Percentiles rank a stretch among this genome's conserved stretches.
Conservation (phyloP, 2,329 filamentous ascomycete genomes). For the Tolypocladium nubicola region DNA sequence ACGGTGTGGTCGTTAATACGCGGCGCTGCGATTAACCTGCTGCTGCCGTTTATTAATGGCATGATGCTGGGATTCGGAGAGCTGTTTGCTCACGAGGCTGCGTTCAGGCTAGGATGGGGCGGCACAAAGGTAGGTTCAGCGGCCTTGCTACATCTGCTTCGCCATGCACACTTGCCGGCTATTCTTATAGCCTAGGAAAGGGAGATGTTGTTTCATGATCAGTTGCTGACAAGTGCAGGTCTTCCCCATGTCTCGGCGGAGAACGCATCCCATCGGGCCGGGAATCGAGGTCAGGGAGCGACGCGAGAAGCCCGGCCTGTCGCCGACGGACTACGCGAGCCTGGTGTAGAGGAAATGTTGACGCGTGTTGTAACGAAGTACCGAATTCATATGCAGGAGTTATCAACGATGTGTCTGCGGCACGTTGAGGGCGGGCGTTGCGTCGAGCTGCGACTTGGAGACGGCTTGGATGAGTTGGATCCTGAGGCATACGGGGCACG, state of each 20-base stretch:
- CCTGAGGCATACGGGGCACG: not conserved
- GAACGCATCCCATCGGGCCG: constrained; percentile 60
- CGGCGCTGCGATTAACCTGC: constrained; percentile 88
- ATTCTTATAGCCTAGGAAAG: not conserved
- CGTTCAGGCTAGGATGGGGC: constrained; percentile 86
- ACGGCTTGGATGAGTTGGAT: not conserved
- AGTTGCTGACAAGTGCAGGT: constrained; percentile 28
- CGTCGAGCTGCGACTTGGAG: not conserved
- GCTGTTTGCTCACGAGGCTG: constrained; percentile 90
- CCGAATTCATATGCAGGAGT: not conserved
- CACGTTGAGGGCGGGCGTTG: not conserved
- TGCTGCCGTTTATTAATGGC: constrained; percentile 92
- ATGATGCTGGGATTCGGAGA: constrained; percentile 98
- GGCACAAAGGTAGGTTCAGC: constrained; percentile 67
- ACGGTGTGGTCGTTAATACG: constrained; percentile 78
- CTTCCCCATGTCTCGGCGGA: constrained; percentile 49
- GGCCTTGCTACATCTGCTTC: not conserved
- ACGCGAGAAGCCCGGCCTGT: constrained; percentile 43
- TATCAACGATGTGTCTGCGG: not conserved
- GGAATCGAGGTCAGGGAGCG: constrained; percentile 72
- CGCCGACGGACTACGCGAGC: constrained; percentile 55
- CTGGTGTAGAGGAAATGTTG: constrained; percentile 40
- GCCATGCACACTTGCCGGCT: not conserved
- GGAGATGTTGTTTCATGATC: constrained; percentile 1
- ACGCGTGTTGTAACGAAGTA: not conserved